Conservation (phyloP, 495 filamentous ascomycete species). For the Tetracladium marchalianum region DNA sequence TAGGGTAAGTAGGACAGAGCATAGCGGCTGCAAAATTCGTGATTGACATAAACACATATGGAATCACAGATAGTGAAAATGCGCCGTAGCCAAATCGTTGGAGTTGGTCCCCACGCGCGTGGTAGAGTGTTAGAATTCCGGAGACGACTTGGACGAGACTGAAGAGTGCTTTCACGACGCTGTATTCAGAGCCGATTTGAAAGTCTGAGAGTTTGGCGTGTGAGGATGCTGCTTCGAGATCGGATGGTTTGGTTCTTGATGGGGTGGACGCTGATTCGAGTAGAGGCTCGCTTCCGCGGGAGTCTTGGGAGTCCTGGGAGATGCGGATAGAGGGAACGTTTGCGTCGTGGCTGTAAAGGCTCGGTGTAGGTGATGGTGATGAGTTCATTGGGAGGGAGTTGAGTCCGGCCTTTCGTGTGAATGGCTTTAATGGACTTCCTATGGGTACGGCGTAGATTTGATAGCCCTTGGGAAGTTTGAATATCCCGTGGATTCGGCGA, state of each 20-base stretch:
- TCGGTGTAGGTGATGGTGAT: no score
- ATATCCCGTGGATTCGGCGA: slow-evolving; percentile 2
- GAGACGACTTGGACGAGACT: slow-evolving; percentile 29
- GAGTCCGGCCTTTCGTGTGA: no score
- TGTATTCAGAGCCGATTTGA: slow-evolving; percentile 16
- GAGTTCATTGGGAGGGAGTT: no score
- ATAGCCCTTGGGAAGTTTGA: neutral
- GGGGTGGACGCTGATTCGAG: no score
- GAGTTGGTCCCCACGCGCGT: slow-evolving; percentile 27
- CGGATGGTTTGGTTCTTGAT: no score
- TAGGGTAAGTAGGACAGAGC: slow-evolving; percentile 23
- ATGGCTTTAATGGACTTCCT: neutral
- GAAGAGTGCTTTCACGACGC: slow-evolving; percentile 19
- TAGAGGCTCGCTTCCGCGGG: no score
- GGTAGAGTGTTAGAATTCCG: slow-evolving; percentile 24
- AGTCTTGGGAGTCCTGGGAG: no score
- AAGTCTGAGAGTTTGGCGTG: slow-evolving; percentile 5
- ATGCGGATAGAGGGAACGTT: no score
- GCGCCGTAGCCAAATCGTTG: slow-evolving; percentile 32
- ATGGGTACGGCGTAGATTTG: neutral
- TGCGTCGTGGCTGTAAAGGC: no score
- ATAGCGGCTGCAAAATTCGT: slow-evolving; percentile 31
- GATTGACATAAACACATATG: slow-evolving; percentile 36
- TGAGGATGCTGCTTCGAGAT: neutral
- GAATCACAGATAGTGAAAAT: slow-evolving; percentile 32